Evolutionary conservation across 495 filamentous ascomycete species (phyloP), one percentile per base, ranked within the genome.

Genomic region (Penicillium arizonense): DNA sequence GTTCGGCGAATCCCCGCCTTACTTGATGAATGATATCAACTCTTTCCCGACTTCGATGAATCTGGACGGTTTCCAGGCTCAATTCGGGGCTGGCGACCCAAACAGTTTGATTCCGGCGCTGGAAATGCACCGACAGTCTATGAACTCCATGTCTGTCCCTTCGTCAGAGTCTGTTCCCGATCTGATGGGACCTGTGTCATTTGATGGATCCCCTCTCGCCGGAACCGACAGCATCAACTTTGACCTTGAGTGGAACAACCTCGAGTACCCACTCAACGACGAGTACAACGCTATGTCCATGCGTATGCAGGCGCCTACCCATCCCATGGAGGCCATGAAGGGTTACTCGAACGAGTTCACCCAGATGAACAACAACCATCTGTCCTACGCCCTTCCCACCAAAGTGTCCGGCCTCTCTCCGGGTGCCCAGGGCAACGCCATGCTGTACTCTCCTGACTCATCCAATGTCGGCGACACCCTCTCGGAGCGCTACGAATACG

Each of bases 371-470:
- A 13, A 42, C 39, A 43, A 43, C 5, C 48, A 50, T 21, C 5
- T 14, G 20, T 40, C 45, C 36, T 47, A 37, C 30, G 34, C 28
- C 11, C 34, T 28, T 16, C 30, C 50, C 10, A 35, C 16, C 20
- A 63, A 71, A 32, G 50, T 71, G 3, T 69, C 77, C 7, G 82
- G 84, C 39, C 76, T 89, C 49, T 87, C 84, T 11, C 81, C 83
- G 32, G 70, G 74, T 39, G 84, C 79, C 1, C 85, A 87, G 56
- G 82, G 77, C 16, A 82, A 85, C 43, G 61, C 79, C 10, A 82
- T 86, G 77, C 76, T 89, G 39, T 86, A 78, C 63, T 85, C 84
- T 0, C 85, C 85, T 3, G 71, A 78, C 42, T 77, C 80, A 2
- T 57, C 47, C 35, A 20, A 50, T 3, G 53, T 64, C 2, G 73